Evolutionary conservation across 2,329 filamentous ascomycete genomes (phyloP).

Genomic region (Apiospora aurea): DNA sequence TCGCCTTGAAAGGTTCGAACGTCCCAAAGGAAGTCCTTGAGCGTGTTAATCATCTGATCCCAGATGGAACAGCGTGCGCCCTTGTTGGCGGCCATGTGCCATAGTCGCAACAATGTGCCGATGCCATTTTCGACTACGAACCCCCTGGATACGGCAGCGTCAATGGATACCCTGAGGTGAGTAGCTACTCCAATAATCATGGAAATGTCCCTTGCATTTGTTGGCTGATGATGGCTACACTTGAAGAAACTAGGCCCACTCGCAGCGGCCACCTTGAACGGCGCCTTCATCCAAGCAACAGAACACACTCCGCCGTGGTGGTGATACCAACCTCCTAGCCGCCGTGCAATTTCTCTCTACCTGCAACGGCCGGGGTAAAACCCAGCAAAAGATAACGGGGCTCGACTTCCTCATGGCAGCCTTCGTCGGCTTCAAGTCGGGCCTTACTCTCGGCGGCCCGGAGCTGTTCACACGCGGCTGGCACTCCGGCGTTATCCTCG

Average conservation of each 20-base stretch:
- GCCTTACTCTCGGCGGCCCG: conserved; percentile 46
- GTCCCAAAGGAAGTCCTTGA: conserved; percentile 42
- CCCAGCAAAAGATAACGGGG: conserved; percentile 31
- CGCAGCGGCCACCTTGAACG: conserved; percentile 50
- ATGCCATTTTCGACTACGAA: conserved; percentile 43
- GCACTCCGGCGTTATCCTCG: conserved; percentile 50
- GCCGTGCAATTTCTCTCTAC: conserved; percentile 33
- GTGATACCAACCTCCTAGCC: conserved; percentile 45
- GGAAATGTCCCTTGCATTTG: neutral
- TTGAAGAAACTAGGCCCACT: conserved; percentile 40
- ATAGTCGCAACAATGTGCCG: conserved; percentile 47
- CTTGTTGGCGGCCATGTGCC: conserved; percentile 49
- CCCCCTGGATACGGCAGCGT: conserved; percentile 38
- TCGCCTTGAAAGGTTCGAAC: neutral
- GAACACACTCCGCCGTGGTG: conserved; percentile 35
- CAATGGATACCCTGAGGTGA: conserved; percentile 39
- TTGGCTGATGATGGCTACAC: too few species aligned
- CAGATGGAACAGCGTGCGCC: conserved; percentile 51
- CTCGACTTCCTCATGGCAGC: conserved; percentile 43
- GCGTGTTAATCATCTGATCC: conserved; percentile 50
- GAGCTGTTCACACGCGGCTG: conserved; percentile 49
- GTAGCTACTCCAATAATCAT: conserved; percentile 2
- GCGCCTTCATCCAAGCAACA: conserved; percentile 51
- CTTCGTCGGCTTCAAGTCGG: conserved; percentile 49
- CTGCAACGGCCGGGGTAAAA: neutral